These are phyloP conservation scores for Triangularia verruculosa DNA, from an alignment of 2,329 filamentous ascomycete species.

Conservation along the genomic window DNA sequence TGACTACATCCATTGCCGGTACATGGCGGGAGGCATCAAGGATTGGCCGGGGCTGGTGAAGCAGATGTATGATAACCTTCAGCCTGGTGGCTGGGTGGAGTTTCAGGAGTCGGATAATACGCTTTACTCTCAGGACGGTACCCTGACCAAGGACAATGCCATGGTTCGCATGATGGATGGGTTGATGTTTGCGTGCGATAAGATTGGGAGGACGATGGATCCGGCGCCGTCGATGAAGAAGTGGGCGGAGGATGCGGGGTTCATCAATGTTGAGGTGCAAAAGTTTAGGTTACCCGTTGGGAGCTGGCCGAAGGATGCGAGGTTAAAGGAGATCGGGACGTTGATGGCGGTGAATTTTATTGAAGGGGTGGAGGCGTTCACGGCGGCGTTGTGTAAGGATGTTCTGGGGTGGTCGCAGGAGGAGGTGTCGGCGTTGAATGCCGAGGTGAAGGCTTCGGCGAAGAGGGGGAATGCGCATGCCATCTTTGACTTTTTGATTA, in stretches of 20 bases:
- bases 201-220: conserved; percentile 45
- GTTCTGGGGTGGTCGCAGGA: conserved; percentile 21
- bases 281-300: conserved; percentile 18
- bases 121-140: conserved; percentile 43
- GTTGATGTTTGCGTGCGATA: conserved; percentile 41
- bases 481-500: conserved; percentile 21
- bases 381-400: conserved; percentile 20
- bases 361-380: conserved; percentile 24
- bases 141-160: conserved; percentile 38
- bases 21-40: conserved; percentile 52
- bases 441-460: conserved; percentile 7
- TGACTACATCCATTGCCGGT: conserved; percentile 55
- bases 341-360: conserved; percentile 21
- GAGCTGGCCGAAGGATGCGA: conserved; percentile 12
- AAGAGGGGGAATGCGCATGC: conserved; percentile 16
- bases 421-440: conserved; percentile 17
- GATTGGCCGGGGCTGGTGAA: conserved; percentile 55
- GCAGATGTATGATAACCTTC: conserved; percentile 49
- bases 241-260: conserved; percentile 48
- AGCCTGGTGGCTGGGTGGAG: conserved; percentile 54
- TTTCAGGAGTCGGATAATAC: conserved; percentile 31
- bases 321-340: conserved; percentile 22
- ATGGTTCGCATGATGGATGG: conserved; percentile 43
- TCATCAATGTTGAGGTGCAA: conserved; percentile 45
- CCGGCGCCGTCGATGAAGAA: conserved; percentile 45